Conservation (phyloP, 495 filamentous ascomycete genomes). For the Halenospora varia region DNA sequence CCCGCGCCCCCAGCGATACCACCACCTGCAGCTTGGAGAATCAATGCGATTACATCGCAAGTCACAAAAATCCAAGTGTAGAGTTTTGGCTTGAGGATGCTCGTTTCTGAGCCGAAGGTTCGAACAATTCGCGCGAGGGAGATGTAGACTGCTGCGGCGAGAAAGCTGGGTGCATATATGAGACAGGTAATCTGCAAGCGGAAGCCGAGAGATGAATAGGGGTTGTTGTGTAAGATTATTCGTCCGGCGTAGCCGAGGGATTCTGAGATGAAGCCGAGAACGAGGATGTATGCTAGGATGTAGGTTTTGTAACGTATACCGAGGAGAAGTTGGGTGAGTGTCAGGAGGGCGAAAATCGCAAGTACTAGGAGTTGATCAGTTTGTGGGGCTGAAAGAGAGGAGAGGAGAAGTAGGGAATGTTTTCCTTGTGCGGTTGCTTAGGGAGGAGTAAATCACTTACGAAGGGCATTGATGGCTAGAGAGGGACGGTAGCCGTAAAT, state of each 20-base stretch:
- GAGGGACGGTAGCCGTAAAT: conserved; percentile 67
- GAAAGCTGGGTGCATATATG: too few species aligned
- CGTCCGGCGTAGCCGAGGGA: conserved; percentile 32
- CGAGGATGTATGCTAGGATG: conserved; percentile 38
- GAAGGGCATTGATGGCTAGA: conserved; percentile 43
- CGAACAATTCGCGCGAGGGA: too few species aligned
- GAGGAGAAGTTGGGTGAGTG: conserved; percentile 36
- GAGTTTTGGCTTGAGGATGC: too few species aligned
- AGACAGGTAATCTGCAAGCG: conserved; percentile 54
- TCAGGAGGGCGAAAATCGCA: conserved; percentile 36
- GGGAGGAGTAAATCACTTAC: too few species aligned
- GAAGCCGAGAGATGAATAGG: conserved; percentile 33
- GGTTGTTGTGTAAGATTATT: conserved; percentile 16
- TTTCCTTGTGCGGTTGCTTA: too few species aligned
- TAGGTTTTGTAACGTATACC: conserved; percentile 33
- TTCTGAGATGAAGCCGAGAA: conserved; percentile 36
- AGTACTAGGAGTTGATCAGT: too few species aligned
- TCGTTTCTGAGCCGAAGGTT: too few species aligned
- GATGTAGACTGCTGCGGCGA: too few species aligned
- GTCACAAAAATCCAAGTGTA: too few species aligned
- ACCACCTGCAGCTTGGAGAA: conserved; percentile 62
- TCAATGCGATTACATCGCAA: conserved; percentile 59
- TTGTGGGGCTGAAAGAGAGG: too few species aligned
- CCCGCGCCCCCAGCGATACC: conserved; percentile 51
- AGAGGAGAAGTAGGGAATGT: too few species aligned